Percentiles rank a stretch among this genome's conserved stretches.
These are phyloP conservation scores for Phyllosticta citrichinensis DNA, from an alignment of 2,329 filamentous ascomycete genomes.

Conservation along the genomic window DNA sequence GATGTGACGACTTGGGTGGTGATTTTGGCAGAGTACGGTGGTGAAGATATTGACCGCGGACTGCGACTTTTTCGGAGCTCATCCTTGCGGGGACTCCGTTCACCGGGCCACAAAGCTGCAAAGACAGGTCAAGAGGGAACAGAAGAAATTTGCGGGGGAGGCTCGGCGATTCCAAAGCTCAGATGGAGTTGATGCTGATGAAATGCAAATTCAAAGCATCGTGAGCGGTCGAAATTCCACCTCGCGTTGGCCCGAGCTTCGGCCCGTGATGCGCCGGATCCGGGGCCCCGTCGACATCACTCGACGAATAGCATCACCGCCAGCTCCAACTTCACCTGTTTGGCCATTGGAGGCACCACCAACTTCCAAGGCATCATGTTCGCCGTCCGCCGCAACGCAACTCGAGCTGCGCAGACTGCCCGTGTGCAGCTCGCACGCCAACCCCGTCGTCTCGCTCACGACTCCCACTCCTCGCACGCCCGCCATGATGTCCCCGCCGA, in stretches of 20 bases:
- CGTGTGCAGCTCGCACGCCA: slow-evolving; percentile 27
- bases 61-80: background rate
- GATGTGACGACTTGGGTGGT: background rate
- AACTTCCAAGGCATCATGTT: slow-evolving; percentile 29
- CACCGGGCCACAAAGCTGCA: background rate
- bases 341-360: background rate
- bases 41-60: background rate
- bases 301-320: background rate
- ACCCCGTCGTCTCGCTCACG: slow-evolving; percentile 29
- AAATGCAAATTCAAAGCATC: background rate
- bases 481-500: slow-evolving; percentile 30
- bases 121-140: background rate
- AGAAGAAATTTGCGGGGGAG: background rate
- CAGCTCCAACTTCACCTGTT: background rate
- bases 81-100: too few relatives aligned
- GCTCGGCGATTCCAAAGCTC: background rate
- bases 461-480: slow-evolving; percentile 17
- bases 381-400: slow-evolving; percentile 34
- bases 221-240: background rate
- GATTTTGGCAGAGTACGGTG: background rate
- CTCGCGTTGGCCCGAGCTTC: background rate
- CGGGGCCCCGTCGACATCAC: background rate
- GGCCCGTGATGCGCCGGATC: background rate
- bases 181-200: background rate
- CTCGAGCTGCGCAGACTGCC: slow-evolving; percentile 31